Evolutionary conservation across 208 protist species (phyloP).

Genomic region (Wallacemonas collosoma): DNA sequence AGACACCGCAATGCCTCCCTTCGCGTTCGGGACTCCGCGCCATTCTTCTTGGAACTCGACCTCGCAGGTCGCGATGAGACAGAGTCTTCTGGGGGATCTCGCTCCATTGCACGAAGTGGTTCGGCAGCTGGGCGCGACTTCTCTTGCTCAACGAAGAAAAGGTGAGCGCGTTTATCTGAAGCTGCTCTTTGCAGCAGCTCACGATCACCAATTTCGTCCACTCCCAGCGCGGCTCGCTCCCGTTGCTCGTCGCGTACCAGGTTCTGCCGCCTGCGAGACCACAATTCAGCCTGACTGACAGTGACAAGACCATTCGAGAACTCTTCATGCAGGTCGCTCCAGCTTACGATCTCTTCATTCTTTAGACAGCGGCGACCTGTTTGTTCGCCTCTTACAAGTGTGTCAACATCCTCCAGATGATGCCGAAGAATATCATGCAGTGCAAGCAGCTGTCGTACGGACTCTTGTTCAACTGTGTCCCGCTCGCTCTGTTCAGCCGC

Average conservation of each 20-base stretch:
- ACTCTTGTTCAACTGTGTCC: not conserved
- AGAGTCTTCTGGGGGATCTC: not conserved
- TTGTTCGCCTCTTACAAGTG: not conserved
- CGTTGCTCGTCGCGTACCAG: not conserved
- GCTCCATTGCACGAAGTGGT: not conserved
- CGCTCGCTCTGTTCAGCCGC: not conserved
- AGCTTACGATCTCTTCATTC: constrained; percentile 7
- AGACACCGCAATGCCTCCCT: constrained; percentile 17
- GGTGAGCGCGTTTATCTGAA: not conserved
- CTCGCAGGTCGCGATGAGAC: not conserved
- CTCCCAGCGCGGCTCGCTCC: not conserved
- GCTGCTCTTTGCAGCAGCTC: constrained; percentile 4
- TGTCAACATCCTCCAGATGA: not conserved
- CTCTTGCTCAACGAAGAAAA: not conserved
- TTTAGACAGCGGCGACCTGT: not conserved
- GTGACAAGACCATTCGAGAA: not conserved
- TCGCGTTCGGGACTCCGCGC: not conserved
- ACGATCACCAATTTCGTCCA: constrained; percentile 7
- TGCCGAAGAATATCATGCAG: too few species aligned
- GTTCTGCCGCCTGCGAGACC: not conserved
- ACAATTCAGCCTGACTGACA: not conserved
- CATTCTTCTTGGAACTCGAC: not conserved
- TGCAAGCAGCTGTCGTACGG: not conserved
- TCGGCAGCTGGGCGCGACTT: not conserved
- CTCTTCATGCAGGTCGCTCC: constrained; percentile 8